phyloP scores from a whole-genome alignment of 148 eudicot species.

The Rhododendron simsii region DNA sequence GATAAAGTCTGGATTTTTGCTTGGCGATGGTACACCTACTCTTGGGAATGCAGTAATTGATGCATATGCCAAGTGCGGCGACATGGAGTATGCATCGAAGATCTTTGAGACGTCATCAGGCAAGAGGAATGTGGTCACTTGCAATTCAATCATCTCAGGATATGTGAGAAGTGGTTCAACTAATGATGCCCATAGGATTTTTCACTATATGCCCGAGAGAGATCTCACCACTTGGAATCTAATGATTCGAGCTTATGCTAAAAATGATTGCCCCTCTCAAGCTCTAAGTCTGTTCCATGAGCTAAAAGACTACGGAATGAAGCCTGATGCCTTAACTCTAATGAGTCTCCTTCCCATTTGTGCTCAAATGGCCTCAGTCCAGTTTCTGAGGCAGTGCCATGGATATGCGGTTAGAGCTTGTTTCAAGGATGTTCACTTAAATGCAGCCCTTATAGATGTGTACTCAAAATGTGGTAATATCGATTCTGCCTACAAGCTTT shows the following conservation, averaged over 20 bases:
- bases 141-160: constrained; percentile 35
- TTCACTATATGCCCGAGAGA: constrained; percentile 22
- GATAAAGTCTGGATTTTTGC: constrained; percentile 33
- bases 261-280: constrained; percentile 37
- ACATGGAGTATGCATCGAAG: constrained; percentile 47
- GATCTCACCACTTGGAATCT: constrained; percentile 57
- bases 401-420: constrained; percentile 50
- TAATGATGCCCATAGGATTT: constrained; percentile 23
- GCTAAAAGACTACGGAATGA: constrained; percentile 38
- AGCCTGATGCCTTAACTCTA: constrained; percentile 49
- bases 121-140: constrained; percentile 25
- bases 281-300: constrained; percentile 46
- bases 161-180: constrained; percentile 21
- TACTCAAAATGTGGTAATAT: constrained; percentile 68
- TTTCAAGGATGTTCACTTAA: constrained; percentile 46
- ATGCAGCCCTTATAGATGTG: constrained; percentile 49
- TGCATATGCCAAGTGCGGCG: constrained; percentile 65
- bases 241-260: constrained; percentile 57
- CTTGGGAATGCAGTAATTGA: constrained; percentile 53
- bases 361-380: constrained; percentile 48
- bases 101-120: constrained; percentile 37
- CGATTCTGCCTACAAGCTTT: constrained; percentile 47
- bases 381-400: constrained; percentile 67
- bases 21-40: constrained; percentile 28
- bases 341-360: constrained; percentile 63